These are phyloP conservation scores for Chrysoporthe puriensis DNA, from an alignment of 2,329 filamentous ascomycete genomes.

Conservation along the genomic window DNA sequence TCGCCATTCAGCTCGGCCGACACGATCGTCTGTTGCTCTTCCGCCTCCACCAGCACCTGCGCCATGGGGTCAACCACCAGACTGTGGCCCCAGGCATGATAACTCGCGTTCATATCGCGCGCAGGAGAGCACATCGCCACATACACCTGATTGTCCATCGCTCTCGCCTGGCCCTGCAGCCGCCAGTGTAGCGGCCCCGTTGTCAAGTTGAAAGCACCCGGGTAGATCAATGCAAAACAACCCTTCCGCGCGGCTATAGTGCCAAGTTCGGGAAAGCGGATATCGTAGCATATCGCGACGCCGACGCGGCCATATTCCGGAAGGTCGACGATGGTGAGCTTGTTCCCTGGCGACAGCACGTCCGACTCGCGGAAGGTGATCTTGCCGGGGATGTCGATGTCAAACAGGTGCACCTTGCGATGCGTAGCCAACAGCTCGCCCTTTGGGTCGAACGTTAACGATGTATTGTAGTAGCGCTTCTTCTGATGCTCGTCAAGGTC, in stretches of 20 bases:
- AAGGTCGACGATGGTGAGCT: slow-evolving; percentile 82
- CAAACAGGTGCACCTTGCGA: slow-evolving; percentile 94
- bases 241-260: slow-evolving; percentile 84
- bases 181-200: slow-evolving; percentile 93
- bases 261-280: slow-evolving; percentile 93
- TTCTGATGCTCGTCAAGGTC: slow-evolving; percentile 48
- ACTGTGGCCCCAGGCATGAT: slow-evolving; percentile 92
- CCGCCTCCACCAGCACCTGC: slow-evolving; percentile 76
- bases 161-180: slow-evolving; percentile 78
- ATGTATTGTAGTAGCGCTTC: slow-evolving; percentile 86
- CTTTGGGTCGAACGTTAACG: slow-evolving; percentile 76
- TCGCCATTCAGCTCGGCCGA: slow-evolving; percentile 71
- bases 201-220: slow-evolving; percentile 95
- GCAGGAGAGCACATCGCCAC: slow-evolving; percentile 92
- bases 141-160: slow-evolving; percentile 93
- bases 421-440: slow-evolving; percentile 85
- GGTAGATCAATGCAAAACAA: slow-evolving; percentile 88
- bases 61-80: slow-evolving; percentile 88
- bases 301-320: slow-evolving; percentile 87
- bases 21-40: slow-evolving; percentile 76
- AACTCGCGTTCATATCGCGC: slow-evolving; percentile 73
- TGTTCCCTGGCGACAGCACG: slow-evolving; percentile 82
- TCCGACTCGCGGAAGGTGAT: slow-evolving; percentile 92
- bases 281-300: slow-evolving; percentile 95
- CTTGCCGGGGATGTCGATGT: slow-evolving; percentile 95